Conservation (phyloP, 805 yeast species). For the Candida caryicola region DNA sequence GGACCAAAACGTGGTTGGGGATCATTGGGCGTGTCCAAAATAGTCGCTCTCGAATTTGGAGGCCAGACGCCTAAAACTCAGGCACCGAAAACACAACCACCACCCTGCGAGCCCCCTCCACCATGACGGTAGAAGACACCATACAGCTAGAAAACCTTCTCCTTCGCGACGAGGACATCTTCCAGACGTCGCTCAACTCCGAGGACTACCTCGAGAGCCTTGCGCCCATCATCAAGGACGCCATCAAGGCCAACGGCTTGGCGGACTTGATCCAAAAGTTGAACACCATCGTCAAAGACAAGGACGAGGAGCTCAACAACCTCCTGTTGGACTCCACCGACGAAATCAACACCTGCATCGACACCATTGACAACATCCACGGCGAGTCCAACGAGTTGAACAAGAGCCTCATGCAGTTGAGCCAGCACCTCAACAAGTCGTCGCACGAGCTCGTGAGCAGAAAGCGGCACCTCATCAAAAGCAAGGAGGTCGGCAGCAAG, state of each 20-base stretch:
- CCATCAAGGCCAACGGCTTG: slow-evolving; percentile 53
- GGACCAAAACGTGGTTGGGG: slow-evolving; percentile 41
- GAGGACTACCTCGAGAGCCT: slow-evolving; percentile 77
- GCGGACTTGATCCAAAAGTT: slow-evolving; percentile 55
- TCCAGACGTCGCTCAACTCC: slow-evolving; percentile 47
- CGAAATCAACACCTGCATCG: slow-evolving; percentile 57
- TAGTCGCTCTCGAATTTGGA: background rate
- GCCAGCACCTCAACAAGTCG: slow-evolving; percentile 55
- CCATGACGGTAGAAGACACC: slow-evolving; percentile 11
- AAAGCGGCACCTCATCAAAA: slow-evolving; percentile 56
- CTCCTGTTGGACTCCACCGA: slow-evolving; percentile 60
- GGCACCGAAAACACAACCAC: no score
- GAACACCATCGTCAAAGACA: slow-evolving; percentile 53
- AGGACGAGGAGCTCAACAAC: slow-evolving; percentile 61
- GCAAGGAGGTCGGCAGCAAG: slow-evolving; percentile 62
- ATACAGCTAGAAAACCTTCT: slow-evolving; percentile 37
- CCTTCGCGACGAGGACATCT: slow-evolving; percentile 40
- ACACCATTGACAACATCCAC: slow-evolving; percentile 61
- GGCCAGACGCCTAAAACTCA: background rate
- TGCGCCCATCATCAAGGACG: slow-evolving; percentile 68
- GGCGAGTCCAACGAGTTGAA: slow-evolving; percentile 54
- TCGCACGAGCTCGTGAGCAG: slow-evolving; percentile 63
- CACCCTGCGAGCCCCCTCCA: no score
- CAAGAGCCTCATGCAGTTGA: slow-evolving; percentile 54
- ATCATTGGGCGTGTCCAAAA: slow-evolving; percentile 7